Conservation (phyloP, 805 yeast species). For the Metschnikowia colocasiae region DNA sequence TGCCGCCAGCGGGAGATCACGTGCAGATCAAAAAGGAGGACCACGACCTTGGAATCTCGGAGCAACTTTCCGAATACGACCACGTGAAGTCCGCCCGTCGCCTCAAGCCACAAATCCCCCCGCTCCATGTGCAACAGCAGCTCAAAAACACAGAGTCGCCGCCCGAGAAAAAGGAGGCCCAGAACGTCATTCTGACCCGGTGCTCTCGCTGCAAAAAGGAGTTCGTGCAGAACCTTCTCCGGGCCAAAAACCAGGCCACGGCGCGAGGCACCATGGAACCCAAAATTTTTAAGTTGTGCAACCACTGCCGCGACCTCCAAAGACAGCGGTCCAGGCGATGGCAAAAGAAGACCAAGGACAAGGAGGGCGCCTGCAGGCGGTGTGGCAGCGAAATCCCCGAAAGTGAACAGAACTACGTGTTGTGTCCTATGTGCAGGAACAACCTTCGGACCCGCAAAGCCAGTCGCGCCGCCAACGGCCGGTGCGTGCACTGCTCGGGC, state of each 20-base stretch:
- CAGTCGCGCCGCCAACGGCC: constrained; percentile 56
- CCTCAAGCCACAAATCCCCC: constrained; percentile 36
- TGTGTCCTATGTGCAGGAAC: constrained; percentile 59
- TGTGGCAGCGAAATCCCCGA: constrained; percentile 56
- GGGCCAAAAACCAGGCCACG: constrained; percentile 26
- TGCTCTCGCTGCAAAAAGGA: constrained; percentile 62
- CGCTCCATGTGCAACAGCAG: constrained; percentile 43
- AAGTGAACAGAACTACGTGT: constrained; percentile 49
- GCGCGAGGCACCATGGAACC: constrained; percentile 34
- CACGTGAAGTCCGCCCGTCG: constrained; percentile 7
- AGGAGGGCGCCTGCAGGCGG: constrained; percentile 60
- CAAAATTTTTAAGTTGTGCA: constrained; percentile 53
- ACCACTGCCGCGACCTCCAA: constrained; percentile 62
- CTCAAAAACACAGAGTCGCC: constrained; percentile 19
- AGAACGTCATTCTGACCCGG: constrained; percentile 13
- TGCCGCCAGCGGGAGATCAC: constrained; percentile 8
- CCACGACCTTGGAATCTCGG: background rate
- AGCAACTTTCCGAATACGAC: constrained; percentile 8
- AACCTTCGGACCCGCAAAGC: constrained; percentile 54
- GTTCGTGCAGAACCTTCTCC: constrained; percentile 44
- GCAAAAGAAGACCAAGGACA: constrained; percentile 59
- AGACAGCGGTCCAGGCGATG: constrained; percentile 60
- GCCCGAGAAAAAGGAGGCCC: constrained; percentile 7
- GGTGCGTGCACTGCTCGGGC: constrained; percentile 67
- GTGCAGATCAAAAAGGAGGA: constrained; percentile 12